Conservation (phyloP, 192 early-diverging fungal species). For the Chytriomyces hyalinus region DNA sequence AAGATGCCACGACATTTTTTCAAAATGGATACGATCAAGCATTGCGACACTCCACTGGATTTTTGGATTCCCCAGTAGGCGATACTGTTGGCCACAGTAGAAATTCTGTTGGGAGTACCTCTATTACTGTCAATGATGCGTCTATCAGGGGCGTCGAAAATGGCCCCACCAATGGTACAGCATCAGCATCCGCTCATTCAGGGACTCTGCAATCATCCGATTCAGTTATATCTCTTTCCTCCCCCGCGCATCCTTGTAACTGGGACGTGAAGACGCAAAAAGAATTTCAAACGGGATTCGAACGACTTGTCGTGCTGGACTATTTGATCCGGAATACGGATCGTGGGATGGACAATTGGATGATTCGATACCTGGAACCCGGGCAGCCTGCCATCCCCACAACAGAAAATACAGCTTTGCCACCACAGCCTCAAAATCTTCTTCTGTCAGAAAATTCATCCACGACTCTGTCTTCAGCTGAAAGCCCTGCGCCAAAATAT, state of each 20-base stretch:
- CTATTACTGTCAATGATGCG: background rate
- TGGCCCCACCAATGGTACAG: background rate
- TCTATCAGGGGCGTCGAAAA: background rate
- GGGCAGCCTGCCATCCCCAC: background rate
- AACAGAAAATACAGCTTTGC: background rate
- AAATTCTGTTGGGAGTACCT: background rate
- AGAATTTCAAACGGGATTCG: constrained; percentile 71
- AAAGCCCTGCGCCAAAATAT: background rate
- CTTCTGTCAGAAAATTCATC: background rate
- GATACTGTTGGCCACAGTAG: background rate
- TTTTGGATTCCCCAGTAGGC: background rate
- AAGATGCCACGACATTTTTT: constrained; percentile 85
- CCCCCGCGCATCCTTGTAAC: constrained; percentile 44
- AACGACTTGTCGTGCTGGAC: constrained; percentile 82
- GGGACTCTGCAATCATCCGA: background rate
- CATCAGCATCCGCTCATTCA: background rate
- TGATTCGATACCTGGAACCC: constrained; percentile 57
- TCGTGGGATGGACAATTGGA: constrained; percentile 76
- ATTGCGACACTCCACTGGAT: background rate
- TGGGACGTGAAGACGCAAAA: constrained; percentile 51
- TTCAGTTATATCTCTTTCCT: constrained; percentile 4
- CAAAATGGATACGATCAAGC: constrained; percentile 61
- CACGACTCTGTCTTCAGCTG: background rate
- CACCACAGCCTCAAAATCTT: background rate
- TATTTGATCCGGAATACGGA: constrained; percentile 93